Percentiles rank a stretch among this genome's conserved stretches.
phyloP scores from a whole-genome alignment of 305 asterid genomes.

The Fraxinus platypoda region DNA sequence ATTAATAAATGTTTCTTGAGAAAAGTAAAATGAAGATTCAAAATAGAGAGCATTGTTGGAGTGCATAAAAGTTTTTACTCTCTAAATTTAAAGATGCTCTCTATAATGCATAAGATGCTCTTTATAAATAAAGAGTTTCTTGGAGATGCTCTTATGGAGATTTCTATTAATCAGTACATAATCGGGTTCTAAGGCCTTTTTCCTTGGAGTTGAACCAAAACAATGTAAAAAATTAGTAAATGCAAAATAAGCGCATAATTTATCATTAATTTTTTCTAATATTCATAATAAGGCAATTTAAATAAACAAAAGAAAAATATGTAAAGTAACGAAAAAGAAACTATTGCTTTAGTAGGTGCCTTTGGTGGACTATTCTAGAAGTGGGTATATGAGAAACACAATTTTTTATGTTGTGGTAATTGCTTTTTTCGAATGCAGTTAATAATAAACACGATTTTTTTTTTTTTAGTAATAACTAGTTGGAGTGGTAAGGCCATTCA shows the following conservation, averaged over 20 bases:
- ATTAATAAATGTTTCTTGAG: no score
- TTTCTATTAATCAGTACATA: not conserved
- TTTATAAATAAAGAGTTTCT: no score
- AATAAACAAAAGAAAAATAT: not conserved
- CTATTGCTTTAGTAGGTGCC: not conserved
- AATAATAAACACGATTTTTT: not conserved
- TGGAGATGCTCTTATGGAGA: not conserved
- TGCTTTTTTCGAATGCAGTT: not conserved
- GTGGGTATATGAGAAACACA: not conserved
- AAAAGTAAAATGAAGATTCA: no score
- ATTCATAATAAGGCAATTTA: not conserved
- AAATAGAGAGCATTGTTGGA: no score
- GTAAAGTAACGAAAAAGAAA: no score
- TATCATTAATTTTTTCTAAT: not conserved
- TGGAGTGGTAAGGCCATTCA: not conserved
- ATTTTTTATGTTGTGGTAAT: not conserved
- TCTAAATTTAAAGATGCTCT: no score
- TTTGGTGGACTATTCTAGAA: not conserved
- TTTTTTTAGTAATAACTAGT: not conserved
- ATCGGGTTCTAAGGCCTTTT: not conserved
- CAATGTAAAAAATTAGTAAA: not conserved
- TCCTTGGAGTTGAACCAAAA: not conserved
- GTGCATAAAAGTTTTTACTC: no score
- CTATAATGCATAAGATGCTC: no score
- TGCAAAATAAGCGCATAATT: not conserved